A percentile compares a stretch with the other conserved stretches of the same genome.
These are phyloP conservation scores for Epichloe gansuensis DNA, from an alignment of 2,329 filamentous ascomycete genomes.

Conservation along the genomic window DNA sequence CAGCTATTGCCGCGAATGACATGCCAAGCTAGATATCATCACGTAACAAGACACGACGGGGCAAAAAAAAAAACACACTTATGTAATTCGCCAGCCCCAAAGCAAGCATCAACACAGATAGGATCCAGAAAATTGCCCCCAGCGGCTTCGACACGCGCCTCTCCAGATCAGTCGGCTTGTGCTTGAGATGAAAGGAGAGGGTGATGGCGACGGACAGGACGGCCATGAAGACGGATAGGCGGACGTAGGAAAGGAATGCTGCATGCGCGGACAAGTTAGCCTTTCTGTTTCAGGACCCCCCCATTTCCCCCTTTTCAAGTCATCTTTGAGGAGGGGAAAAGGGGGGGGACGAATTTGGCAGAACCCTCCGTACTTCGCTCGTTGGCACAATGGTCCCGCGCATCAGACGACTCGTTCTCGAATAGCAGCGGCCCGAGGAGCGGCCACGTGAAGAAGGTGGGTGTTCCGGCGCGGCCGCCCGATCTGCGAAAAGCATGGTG, in stretches of 20 bases:
- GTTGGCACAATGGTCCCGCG: slow-evolving; percentile 67
- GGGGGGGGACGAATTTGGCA: too few relatives aligned
- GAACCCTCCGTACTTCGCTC: slow-evolving; percentile 44
- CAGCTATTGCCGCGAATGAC: neutral
- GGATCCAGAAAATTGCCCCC: slow-evolving; percentile 72
- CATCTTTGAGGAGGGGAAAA: too few relatives aligned
- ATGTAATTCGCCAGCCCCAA: slow-evolving; percentile 82
- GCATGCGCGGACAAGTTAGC: neutral
- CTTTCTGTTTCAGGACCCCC: neutral
- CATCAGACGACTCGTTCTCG: slow-evolving; percentile 61
- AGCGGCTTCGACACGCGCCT: slow-evolving; percentile 67
- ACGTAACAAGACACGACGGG: neutral
- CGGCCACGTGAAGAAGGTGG: slow-evolving; percentile 47
- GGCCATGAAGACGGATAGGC: slow-evolving; percentile 80
- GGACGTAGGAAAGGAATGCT: slow-evolving; percentile 82
- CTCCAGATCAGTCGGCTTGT: slow-evolving; percentile 56
- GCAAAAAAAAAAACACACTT: slow-evolving; percentile 24
- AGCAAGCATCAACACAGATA: slow-evolving; percentile 63
- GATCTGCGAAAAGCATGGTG: too few relatives aligned
- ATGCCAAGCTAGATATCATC: neutral
- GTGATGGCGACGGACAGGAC: slow-evolving; percentile 83
- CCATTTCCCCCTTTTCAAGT: too few relatives aligned
- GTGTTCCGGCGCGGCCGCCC: slow-evolving; percentile 14
- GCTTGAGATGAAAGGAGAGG: slow-evolving; percentile 82
- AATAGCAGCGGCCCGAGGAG: slow-evolving; percentile 57